Percentiles rank a stretch among this genome's conserved stretches.
phyloP scores from a whole-genome alignment of 2,329 filamentous ascomycete genomes.

The Microdochium trichocladiopsis region DNA sequence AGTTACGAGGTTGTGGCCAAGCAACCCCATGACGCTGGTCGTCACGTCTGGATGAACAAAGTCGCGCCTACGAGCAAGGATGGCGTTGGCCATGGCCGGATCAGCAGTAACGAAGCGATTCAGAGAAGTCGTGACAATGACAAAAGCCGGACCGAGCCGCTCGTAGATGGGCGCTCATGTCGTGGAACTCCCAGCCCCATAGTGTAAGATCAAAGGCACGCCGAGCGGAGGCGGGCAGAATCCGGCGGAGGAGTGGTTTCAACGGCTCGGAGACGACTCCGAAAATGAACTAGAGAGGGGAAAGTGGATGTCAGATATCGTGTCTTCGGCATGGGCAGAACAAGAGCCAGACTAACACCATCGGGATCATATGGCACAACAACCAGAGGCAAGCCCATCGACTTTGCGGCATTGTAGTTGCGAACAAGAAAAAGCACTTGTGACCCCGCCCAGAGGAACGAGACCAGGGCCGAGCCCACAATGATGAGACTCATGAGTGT shows the following conservation, averaged over 20 bases:
- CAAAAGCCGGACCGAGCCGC: too few relatives aligned
- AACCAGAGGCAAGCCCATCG: not conserved
- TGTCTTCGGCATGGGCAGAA: not conserved
- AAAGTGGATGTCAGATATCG: not conserved
- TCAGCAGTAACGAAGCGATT: constrained; percentile 18
- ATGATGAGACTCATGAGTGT: not conserved
- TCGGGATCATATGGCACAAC: not conserved
- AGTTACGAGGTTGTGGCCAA: constrained; percentile 25
- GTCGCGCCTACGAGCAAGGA: constrained; percentile 25
- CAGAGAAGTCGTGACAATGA: too few relatives aligned
- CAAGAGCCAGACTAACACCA: not conserved
- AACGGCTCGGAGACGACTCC: constrained; percentile 12
- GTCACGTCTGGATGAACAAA: constrained; percentile 24
- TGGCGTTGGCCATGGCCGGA: constrained; percentile 16
- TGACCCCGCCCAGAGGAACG: not conserved
- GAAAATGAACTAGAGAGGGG: not conserved
- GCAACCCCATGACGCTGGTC: constrained; percentile 24
- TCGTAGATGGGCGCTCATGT: too few relatives aligned
- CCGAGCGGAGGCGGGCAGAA: constrained; percentile 16
- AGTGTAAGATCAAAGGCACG: constrained; percentile 15
- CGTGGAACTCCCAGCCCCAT: too few relatives aligned
- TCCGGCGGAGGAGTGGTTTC: constrained; percentile 10
- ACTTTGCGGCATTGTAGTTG: not conserved
- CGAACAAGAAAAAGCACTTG: not conserved
- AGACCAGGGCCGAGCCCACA: not conserved